phyloP scores from a whole-genome alignment of 805 yeast genomes.

The Kluyveromyces starmeri region DNA sequence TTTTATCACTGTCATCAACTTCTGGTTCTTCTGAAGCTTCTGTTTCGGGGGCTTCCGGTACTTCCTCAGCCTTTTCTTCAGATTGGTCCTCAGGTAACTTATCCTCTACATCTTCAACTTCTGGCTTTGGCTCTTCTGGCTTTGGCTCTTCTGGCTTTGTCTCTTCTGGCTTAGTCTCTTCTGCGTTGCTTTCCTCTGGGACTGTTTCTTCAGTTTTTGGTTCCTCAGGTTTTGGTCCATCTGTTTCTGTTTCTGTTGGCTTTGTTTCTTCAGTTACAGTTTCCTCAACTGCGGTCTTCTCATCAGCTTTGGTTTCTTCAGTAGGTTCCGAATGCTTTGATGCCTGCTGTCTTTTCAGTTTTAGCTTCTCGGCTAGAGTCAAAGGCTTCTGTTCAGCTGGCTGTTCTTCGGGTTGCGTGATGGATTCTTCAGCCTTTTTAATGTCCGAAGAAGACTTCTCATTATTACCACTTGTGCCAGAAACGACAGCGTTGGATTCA shows the following conservation, averaged over 20 bases:
- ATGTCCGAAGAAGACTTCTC: conserved; percentile 2
- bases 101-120: conserved; percentile 11
- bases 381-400: conserved; percentile 8
- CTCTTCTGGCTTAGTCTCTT: conserved; percentile 8
- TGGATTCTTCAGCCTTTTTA: conserved; percentile 7
- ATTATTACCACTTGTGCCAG: background rate
- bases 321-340: conserved; percentile 6
- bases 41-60: conserved; percentile 12
- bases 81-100: no score
- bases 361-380: conserved; percentile 22
- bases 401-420: conserved; percentile 2
- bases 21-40: conserved; percentile 9
- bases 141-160: conserved; percentile 13
- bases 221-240: conserved; percentile 5
- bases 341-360: conserved; percentile 14
- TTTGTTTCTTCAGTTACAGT: background rate
- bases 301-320: background rate
- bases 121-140: conserved; percentile 10
- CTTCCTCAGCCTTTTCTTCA: no score
- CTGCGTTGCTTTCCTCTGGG: conserved; percentile 8
- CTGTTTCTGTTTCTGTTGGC: background rate
- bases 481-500: background rate
- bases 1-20: conserved; percentile 14
- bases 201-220: conserved; percentile 2
- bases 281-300: conserved; percentile 2